A percentile compares a stretch with the other conserved stretches of the same genome.
phyloP scores from a whole-genome alignment of 345 rosid species.

The Hibiscus mutabilis region DNA sequence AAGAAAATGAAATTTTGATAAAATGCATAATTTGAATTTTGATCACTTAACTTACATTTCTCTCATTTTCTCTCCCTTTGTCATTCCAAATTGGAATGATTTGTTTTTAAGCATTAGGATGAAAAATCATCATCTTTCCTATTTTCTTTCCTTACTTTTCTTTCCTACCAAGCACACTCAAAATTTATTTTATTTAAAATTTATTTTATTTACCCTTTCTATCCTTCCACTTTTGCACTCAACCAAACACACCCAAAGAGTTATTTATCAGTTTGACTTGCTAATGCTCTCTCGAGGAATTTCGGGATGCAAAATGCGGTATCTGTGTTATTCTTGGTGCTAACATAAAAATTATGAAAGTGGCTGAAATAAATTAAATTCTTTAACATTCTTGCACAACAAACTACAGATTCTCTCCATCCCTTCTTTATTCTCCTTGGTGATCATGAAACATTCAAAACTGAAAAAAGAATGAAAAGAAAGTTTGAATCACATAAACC shows the following conservation, averaged over 20 bases:
- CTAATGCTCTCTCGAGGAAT: background rate
- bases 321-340: background rate
- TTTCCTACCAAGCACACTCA: no score
- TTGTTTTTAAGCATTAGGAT: no score
- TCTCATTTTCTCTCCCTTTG: no score
- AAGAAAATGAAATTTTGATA: no score
- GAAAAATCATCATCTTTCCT: no score
- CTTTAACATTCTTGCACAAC: background rate
- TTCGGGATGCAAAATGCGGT: background rate
- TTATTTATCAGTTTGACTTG: background rate
- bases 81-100: no score
- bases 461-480: background rate
- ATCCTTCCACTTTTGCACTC: no score
- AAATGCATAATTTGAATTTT: no score
- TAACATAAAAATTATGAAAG: background rate
- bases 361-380: background rate
- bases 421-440: background rate
- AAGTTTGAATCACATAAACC: background rate
- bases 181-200: no score
- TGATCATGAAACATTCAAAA: background rate
- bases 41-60: no score
- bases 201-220: no score
- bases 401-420: background rate
- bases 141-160: no score
- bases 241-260: background rate